Base-by-base conservation (phyloP, 2,329 filamentous ascomycete species). In the Phialemoniopsis sp. region DNA sequence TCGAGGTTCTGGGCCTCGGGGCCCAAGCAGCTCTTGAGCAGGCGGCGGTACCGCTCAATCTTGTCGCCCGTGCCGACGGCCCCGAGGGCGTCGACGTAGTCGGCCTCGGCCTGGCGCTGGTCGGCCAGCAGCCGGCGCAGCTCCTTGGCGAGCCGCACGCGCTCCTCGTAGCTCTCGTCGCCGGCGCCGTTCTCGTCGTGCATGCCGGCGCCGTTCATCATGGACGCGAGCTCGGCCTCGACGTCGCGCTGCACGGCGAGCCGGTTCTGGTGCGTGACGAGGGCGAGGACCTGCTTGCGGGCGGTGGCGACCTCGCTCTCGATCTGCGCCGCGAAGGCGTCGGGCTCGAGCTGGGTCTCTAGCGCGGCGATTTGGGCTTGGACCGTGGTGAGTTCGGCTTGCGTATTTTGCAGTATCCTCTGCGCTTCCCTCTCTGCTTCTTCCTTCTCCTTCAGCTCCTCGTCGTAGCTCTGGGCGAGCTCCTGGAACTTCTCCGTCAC, bases 391-490 rank as follows among this genome's bases (percentile, higher is more conserved):
- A 88, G 69, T 55, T 91, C 87, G 26, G 76, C 71, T 46, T 85
- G 78, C 1, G 85, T 82, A 48, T 82, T 83, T 44, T 72, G 70
- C 13, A 88, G 69, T 40, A 83, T 78, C 13, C 78, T 72, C 36
- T 77, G 77, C 4, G 82, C 82, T 55, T 87, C 85, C 18, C 74
- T 73, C 52, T 86, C 82, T 4, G 80, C 80, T 14, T 76, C 72
- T 38, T 88, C 80, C 55, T 87, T 89, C 47, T 89, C 85, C 38
- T 76, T 73, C 51, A 87, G 78, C 56, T 91, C 85, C 19, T 82
- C 77, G 42, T 93, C 87, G 53, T 88, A 89, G 40, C 73, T 81
- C 41, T 72, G 72, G 2, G 85, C 79, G 10, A 90, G 68, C 46
- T 84, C 81, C 50, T 82, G 78, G 46, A 88, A 81, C 48, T 87